These are phyloP conservation scores for Jatropha podagrica DNA, from an alignment of 441 rosid genomes.

Conservation along the genomic window DNA sequence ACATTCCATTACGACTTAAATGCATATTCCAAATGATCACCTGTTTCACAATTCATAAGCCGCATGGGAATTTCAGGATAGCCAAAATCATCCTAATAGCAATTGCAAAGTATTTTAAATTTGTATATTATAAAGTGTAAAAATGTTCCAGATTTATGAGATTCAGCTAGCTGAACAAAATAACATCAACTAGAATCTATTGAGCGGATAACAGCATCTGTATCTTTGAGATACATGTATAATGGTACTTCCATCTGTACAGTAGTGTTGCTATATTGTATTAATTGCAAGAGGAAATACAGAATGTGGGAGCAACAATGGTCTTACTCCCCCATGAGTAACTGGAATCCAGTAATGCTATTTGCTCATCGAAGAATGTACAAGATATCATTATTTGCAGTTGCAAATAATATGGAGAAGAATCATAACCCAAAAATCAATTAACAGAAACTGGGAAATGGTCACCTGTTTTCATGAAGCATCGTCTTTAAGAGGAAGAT, in stretches of 20 bases:
- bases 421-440: constrained; percentile 24
- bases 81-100: not conserved
- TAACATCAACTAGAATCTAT: not conserved
- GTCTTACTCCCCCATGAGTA: not conserved
- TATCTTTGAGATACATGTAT: constrained; percentile 21
- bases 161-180: not conserved
- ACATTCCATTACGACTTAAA: too few species aligned
- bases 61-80: not conserved
- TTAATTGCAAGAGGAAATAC: constrained; percentile 13
- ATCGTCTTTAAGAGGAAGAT: constrained; percentile 39
- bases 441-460: constrained; percentile 10
- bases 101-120: not conserved
- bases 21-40: too few species aligned
- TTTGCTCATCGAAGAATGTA: constrained; percentile 24
- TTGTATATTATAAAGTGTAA: not conserved
- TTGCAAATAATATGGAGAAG: constrained; percentile 23
- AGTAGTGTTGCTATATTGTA: constrained; percentile 20
- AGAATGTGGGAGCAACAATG: constrained; percentile 9
- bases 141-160: not conserved
- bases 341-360: not conserved
- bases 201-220: constrained; percentile 6
- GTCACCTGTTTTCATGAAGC: constrained; percentile 27
- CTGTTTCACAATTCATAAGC: too few species aligned
- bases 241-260: constrained; percentile 36
- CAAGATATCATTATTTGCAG: constrained; percentile 25